phyloP scores from a whole-genome alignment of 192 early-diverging fungal genomes.

The Mortierella antarctica region DNA sequence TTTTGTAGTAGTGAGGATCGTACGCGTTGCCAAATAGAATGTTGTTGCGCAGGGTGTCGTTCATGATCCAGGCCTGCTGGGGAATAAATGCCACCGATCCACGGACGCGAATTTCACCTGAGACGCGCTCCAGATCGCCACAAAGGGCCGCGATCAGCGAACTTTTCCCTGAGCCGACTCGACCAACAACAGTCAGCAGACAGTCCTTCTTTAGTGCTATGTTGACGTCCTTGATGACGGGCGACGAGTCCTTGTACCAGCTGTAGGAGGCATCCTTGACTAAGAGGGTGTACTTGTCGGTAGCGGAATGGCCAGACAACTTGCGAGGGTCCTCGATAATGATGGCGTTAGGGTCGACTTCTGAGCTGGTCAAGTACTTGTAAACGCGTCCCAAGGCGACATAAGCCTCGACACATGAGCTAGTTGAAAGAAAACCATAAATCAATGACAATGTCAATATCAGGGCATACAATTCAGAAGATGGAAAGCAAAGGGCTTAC shows the following conservation, averaged over 20 bases:
- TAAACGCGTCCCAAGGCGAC: conserved; percentile 86
- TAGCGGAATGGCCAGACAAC: conserved; percentile 5
- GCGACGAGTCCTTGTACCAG: conserved; percentile 41
- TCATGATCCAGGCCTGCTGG: conserved; percentile 92
- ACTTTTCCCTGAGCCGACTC: conserved; percentile 67
- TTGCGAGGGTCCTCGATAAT: conserved; percentile 33
- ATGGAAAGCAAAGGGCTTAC: conserved; percentile 7
- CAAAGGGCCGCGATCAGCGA: conserved; percentile 66
- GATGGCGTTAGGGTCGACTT: conserved; percentile 61
- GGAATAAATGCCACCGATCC: conserved; percentile 75
- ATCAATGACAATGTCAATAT: not conserved
- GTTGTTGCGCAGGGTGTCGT: conserved; percentile 91
- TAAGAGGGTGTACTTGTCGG: conserved; percentile 38
- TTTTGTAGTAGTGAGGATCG: conserved; percentile 62
- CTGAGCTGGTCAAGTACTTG: conserved; percentile 80
- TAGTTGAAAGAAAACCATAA: not conserved
- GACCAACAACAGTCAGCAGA: conserved; percentile 41
- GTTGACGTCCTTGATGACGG: conserved; percentile 37
- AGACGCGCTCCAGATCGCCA: conserved; percentile 84
- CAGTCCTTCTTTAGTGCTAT: conserved; percentile 36
- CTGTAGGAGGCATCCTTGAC: conserved; percentile 41
- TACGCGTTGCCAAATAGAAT: conserved; percentile 88
- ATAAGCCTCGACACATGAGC: conserved; percentile 75
- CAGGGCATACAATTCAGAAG: not conserved
- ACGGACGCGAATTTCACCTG: conserved; percentile 73